Evolutionary conservation across 495 filamentous ascomycete species (phyloP), one percentile per base, ranked within the genome.

Genomic region (Penicilliopsis zonata): DNA sequence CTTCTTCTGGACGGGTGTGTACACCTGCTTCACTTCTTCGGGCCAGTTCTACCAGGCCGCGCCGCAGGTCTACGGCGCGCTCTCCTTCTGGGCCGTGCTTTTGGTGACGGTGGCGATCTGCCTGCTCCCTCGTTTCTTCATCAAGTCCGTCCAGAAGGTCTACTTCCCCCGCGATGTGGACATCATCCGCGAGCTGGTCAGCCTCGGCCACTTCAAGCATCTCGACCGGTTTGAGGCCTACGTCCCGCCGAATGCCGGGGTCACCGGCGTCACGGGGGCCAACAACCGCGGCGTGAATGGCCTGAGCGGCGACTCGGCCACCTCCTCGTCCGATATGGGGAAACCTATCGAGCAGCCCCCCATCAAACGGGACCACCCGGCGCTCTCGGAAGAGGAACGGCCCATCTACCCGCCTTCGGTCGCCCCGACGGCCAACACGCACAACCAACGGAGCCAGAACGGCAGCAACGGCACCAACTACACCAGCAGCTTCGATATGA

Each of bases 1-100:
- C 45, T 99, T 81, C 70, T 80, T 94, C 59, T 99, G 90, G 92
- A 95, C 92, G 14, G 87, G 84, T 24, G 71, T 94, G 26, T 99
- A 87, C 55, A 86, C 86, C 0, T 63, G 81, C 4, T 71, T 77
- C 42, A 65, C 67, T 4, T 65, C 61, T 13, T 72, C 83, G 2
- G 63, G 64, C 19, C 63, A 67, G 17, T 94, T 96, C 53, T 94
- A 92, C 61, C 61, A 74, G 31, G 70, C 80, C 2, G 88, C 78
- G 9, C 58, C 71, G 0, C 69, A 96, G 53, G 76, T 87, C 19
- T 96, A 88, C 47, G 74, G 72, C 5, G 64, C 83, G 31, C 57
- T 84, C 28, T 72, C 77, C 9, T 99, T 93, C 63, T 99, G 92
- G 92, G 73, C 80, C 17, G 67, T 80, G 31, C 65, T 80, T 18